phyloP scores from a whole-genome alignment of 2,329 filamentous ascomycete genomes.

The Sporothrix humicola region DNA sequence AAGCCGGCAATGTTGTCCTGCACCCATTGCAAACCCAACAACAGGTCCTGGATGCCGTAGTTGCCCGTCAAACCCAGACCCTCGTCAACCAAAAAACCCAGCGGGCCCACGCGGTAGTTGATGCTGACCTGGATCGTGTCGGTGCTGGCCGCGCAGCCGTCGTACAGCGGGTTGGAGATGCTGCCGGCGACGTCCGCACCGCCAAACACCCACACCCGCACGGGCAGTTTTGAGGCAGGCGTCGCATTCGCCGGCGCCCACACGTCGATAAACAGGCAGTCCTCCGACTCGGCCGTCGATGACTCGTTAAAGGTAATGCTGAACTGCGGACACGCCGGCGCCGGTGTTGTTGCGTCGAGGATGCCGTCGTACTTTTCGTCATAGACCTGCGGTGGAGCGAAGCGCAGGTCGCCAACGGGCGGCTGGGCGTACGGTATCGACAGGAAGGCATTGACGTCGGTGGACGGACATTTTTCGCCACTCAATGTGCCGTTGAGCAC shows the following conservation, averaged over 20 bases:
- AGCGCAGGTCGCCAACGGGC: constrained; percentile 38
- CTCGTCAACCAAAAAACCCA: constrained; percentile 53
- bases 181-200: constrained; percentile 40
- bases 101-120: constrained; percentile 45
- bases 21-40: constrained; percentile 56
- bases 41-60: constrained; percentile 56
- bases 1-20: constrained; percentile 53
- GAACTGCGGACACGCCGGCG: constrained; percentile 27
- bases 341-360: background rate
- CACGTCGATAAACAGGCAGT: constrained; percentile 65
- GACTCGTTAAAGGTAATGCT: background rate
- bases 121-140: constrained; percentile 42
- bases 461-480: background rate
- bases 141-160: constrained; percentile 38
- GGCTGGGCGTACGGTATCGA: constrained; percentile 44
- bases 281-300: background rate
- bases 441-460: constrained; percentile 36
- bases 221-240: constrained; percentile 44
- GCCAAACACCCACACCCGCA: constrained; percentile 42
- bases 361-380: constrained; percentile 35
- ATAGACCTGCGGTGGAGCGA: constrained; percentile 40
- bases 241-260: constrained; percentile 61
- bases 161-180: constrained; percentile 37
- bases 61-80: constrained; percentile 55
- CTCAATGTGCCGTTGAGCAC: background rate